Conservation (phyloP, 352 stramenopile genomes). For the Elongisporangium undulatum region DNA sequence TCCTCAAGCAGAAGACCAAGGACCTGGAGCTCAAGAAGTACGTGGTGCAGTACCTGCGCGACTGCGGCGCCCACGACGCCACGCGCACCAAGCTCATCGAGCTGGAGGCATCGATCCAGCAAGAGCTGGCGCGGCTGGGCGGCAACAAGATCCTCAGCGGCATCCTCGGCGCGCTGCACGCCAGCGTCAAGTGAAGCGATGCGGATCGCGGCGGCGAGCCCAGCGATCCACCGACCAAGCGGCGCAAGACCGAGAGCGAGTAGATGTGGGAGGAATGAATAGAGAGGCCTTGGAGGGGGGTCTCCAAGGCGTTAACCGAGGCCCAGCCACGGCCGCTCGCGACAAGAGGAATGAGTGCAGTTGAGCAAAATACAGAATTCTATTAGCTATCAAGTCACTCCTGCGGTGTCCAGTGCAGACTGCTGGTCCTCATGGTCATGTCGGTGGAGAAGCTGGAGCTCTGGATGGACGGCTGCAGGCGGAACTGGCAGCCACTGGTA, state of each 20-base stretch:
- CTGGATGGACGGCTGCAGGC: slow-evolving; percentile 16
- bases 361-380: no score
- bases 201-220: no score
- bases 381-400: no score
- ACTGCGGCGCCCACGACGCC: slow-evolving; percentile 50
- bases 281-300: no score
- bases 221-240: no score
- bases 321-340: no score
- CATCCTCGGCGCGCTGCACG: slow-evolving; percentile 52
- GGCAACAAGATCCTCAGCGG: slow-evolving; percentile 53
- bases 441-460: slow-evolving; percentile 19
- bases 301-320: no score
- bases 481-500: slow-evolving; percentile 23
- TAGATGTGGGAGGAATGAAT: no score
- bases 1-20: slow-evolving; percentile 96
- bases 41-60: slow-evolving; percentile 81
- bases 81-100: slow-evolving; percentile 60
- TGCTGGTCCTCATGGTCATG: slow-evolving; percentile 15
- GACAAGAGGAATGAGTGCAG: no score
- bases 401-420: no score
- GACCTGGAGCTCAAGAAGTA: slow-evolving; percentile 95
- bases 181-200: slow-evolving; percentile 31
- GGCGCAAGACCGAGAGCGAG: no score
- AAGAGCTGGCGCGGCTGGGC: slow-evolving; percentile 41
- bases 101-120: slow-evolving; percentile 37